Evolutionary conservation across 2,329 filamentous ascomycete species (phyloP).

Genomic region (Ambrosiella cleistominuta): DNA sequence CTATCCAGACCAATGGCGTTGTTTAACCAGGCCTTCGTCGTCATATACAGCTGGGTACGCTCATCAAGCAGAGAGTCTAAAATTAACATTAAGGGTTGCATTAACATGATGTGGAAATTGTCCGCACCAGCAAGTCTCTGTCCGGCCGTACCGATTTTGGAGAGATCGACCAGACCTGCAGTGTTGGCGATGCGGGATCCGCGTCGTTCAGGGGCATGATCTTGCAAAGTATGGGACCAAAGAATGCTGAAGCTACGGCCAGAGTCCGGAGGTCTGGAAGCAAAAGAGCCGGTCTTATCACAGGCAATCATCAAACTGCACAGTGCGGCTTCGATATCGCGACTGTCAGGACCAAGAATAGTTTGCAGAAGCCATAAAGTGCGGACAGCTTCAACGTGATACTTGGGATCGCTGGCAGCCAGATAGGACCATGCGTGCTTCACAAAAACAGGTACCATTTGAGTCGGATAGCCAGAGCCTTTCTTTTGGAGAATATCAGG

Average conservation of each 20-base stretch:
- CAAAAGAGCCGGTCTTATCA: constrained; percentile 30
- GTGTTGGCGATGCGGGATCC: constrained; percentile 22
- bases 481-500: constrained; percentile 17
- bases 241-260: constrained; percentile 56
- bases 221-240: constrained; percentile 64
- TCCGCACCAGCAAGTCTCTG: constrained; percentile 36
- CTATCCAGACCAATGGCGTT: constrained; percentile 45
- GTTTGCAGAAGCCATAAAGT: constrained; percentile 74
- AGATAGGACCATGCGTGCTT: constrained; percentile 62
- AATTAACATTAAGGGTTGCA: constrained; percentile 63
- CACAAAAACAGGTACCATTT: constrained; percentile 51
- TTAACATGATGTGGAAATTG: constrained; percentile 56
- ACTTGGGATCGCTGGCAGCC: constrained; percentile 69
- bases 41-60: constrained; percentile 55
- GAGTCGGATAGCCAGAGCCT: constrained; percentile 21
- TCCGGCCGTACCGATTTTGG: constrained; percentile 18
- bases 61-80: constrained; percentile 63
- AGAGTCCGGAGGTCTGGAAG: constrained; percentile 35
- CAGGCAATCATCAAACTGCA: constrained; percentile 47
- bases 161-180: constrained; percentile 5
- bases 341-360: constrained; percentile 45
- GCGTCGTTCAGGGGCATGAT: constrained; percentile 36
- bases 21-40: constrained; percentile 66
- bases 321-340: constrained; percentile 66
- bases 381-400: constrained; percentile 81